Conservation (phyloP, 192 early-diverging fungal genomes). For the Backusella westeae region DNA sequence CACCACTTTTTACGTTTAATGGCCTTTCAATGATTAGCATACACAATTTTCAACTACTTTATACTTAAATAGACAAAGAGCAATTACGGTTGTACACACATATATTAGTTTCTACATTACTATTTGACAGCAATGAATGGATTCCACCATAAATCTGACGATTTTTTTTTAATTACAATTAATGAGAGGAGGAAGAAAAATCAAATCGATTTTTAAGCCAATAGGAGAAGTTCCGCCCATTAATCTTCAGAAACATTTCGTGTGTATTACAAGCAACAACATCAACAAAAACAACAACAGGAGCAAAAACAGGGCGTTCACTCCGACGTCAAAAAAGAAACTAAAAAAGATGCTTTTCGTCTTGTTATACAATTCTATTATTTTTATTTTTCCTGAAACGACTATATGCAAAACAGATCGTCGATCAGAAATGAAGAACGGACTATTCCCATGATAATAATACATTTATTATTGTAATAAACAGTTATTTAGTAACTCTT, state of each 20-base stretch:
- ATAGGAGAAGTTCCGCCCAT: conserved; percentile 6
- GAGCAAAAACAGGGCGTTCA: neutral
- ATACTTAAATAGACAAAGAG: neutral
- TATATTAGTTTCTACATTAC: neutral
- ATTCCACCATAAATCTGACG: neutral
- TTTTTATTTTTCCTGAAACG: neutral
- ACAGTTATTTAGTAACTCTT: neutral
- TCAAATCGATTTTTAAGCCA: neutral
- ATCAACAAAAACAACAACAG: neutral
- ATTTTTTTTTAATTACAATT: neutral
- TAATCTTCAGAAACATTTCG: neutral
- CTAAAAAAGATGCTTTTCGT: neutral
- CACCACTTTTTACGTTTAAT: neutral
- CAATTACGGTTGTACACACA: neutral
- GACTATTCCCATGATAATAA: neutral
- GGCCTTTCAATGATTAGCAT: no score
- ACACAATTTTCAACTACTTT: neutral
- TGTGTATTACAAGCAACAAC: neutral
- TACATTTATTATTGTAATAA: neutral
- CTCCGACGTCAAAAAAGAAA: neutral
- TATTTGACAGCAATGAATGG: neutral
- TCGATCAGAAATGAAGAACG: conserved; percentile 6
- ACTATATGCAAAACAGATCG: neutral
- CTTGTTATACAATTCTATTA: neutral
- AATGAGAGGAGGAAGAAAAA: neutral